Evolutionary conservation across 306 rosid species (phyloP).

Genomic region (Alnus rubra): DNA sequence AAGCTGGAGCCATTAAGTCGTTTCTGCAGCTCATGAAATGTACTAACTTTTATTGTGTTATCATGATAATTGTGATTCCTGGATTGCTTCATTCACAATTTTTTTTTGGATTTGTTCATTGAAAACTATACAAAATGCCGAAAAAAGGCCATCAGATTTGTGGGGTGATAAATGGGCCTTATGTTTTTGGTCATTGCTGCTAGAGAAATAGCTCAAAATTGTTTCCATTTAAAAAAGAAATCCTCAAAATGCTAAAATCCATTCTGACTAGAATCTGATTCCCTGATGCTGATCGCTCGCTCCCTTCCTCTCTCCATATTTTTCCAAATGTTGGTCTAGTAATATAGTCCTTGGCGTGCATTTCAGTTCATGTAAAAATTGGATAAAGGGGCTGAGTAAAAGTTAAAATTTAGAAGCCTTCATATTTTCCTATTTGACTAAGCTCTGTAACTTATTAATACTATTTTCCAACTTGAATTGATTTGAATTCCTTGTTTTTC

Average conservation of each 20-base stretch:
- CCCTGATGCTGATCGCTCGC: neutral
- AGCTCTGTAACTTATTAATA: neutral
- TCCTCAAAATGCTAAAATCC: neutral
- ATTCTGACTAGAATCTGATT: neutral
- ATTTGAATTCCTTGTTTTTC: constrained; percentile 4
- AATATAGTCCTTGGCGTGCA: neutral
- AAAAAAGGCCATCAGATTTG: neutral
- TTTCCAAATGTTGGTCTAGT: neutral
- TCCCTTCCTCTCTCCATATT: neutral
- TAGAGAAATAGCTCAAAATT: neutral
- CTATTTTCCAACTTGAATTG: constrained; percentile 10
- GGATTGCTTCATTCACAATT: neutral
- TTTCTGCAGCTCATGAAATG: neutral
- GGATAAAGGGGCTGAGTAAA: neutral
- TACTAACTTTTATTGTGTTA: neutral
- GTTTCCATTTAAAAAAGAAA: neutral
- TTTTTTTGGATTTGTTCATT: neutral
- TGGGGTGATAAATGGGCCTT: neutral
- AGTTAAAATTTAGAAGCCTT: neutral
- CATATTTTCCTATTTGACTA: constrained; percentile 2
- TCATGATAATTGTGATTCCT: neutral
- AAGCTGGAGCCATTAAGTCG: neutral
- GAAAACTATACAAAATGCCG: neutral
- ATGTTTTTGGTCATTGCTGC: neutral
- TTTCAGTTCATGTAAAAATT: neutral